These are phyloP conservation scores for Starmerella geochares DNA, from an alignment of 805 yeast genomes.

Conservation along the genomic window DNA sequence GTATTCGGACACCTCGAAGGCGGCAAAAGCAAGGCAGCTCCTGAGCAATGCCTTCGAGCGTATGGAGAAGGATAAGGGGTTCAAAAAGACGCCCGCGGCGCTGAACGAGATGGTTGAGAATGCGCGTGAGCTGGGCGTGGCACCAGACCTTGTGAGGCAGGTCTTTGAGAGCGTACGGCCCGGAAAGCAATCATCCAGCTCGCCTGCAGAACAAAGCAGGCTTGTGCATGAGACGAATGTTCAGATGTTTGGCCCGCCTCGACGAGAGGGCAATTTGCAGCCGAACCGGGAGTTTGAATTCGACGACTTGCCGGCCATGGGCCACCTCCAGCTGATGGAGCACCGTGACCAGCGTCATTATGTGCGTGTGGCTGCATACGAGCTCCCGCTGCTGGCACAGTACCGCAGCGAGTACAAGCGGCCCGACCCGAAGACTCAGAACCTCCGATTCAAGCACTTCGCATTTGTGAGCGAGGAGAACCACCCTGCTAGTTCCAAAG, in stretches of 20 bases:
- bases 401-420: slow-evolving; percentile 60
- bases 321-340: slow-evolving; percentile 60
- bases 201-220: slow-evolving; percentile 5
- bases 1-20: slow-evolving; percentile 15
- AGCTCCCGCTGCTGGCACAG: slow-evolving; percentile 73
- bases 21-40: slow-evolving; percentile 26
- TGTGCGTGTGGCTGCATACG: slow-evolving; percentile 80
- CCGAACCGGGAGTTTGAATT: slow-evolving; percentile 36
- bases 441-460: slow-evolving; percentile 55
- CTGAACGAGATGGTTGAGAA: slow-evolving; percentile 27
- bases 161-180: slow-evolving; percentile 25
- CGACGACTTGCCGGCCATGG: slow-evolving; percentile 58
- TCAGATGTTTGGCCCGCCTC: slow-evolving; percentile 25
- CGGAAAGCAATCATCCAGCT: neutral
- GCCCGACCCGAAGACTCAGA: slow-evolving; percentile 26
- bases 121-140: slow-evolving; percentile 28
- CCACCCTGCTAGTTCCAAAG: slow-evolving; percentile 56
- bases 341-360: slow-evolving; percentile 67
- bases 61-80: slow-evolving; percentile 25
- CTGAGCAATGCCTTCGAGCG: slow-evolving; percentile 29
- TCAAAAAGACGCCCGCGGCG: slow-evolving; percentile 27
- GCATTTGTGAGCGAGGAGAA: slow-evolving; percentile 64
- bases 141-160: slow-evolving; percentile 24
- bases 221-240: slow-evolving; percentile 23
- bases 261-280: slow-evolving; percentile 16